phyloP scores from a whole-genome alignment of 2,329 filamentous ascomycete genomes.

The Pezicula rhizophila region DNA sequence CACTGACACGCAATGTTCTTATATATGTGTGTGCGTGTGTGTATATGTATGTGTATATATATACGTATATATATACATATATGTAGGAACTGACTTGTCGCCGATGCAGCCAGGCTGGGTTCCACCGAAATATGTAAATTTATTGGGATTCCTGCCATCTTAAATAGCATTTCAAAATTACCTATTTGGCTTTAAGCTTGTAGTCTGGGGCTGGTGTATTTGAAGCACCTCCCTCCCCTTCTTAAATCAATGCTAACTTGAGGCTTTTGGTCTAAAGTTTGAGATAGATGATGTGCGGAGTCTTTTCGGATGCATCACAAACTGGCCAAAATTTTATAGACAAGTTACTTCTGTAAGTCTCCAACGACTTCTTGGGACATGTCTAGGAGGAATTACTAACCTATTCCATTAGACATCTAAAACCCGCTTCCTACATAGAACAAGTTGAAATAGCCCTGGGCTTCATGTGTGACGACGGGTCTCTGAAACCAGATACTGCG shows the following conservation, averaged over 20 bases:
- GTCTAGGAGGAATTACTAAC: neutral
- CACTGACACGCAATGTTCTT: neutral
- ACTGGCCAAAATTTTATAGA: conserved; percentile 11
- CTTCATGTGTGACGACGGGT: conserved; percentile 3
- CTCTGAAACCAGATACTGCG: neutral
- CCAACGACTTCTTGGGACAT: neutral
- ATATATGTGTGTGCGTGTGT: no score
- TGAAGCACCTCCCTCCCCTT: no score
- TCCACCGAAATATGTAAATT: conserved; percentile 1
- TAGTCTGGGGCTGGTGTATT: no score
- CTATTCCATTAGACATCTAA: conserved; percentile 5
- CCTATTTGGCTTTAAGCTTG: no score
- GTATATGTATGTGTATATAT: no score
- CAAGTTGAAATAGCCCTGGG: conserved; percentile 2
- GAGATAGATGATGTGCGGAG: conserved; percentile 27
- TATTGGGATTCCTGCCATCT: no score
- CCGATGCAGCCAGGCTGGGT: conserved; percentile 1
- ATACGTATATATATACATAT: no score
- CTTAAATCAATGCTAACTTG: no score
- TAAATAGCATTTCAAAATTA: no score
- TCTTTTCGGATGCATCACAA: conserved; percentile 27
- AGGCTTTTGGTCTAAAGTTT: neutral
- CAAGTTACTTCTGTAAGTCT: neutral
- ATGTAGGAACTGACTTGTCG: conserved; percentile 3
- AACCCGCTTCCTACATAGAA: conserved; percentile 3